Conservation (phyloP, 2,329 filamentous ascomycete genomes). For the Colletotrichum sidae region DNA sequence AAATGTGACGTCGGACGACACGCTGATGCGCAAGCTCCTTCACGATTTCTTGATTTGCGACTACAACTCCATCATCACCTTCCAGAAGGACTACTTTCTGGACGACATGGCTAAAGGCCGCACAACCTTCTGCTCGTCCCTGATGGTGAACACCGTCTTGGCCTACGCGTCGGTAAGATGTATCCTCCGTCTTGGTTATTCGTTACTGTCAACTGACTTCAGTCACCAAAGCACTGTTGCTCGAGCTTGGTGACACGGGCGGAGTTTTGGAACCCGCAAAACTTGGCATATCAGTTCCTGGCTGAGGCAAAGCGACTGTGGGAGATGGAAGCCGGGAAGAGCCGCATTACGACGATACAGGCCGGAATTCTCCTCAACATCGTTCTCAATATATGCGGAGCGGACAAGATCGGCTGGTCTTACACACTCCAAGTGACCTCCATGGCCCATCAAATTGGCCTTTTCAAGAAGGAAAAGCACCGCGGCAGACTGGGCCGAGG, state of each 20-base stretch:
- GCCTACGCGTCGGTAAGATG: constrained; percentile 44
- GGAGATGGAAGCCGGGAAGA: constrained; percentile 46
- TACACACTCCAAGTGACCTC: constrained; percentile 47
- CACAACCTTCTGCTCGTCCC: constrained; percentile 41
- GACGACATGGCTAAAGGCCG: constrained; percentile 41
- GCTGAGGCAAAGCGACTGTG: constrained; percentile 53
- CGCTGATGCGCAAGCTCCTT: constrained; percentile 41
- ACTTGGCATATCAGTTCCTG: constrained; percentile 49
- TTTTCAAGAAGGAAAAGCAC: constrained; percentile 41
- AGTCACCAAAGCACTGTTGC: constrained; percentile 44
- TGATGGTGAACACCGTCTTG: constrained; percentile 44
- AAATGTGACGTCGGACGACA: constrained; percentile 41
- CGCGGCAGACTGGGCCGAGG: no score
- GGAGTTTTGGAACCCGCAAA: constrained; percentile 51
- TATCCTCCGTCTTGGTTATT: constrained; percentile 14
- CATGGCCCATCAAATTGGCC: constrained; percentile 46
- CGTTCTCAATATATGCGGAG: constrained; percentile 46
- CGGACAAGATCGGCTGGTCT: constrained; percentile 51
- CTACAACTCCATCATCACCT: constrained; percentile 38
- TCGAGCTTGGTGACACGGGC: constrained; percentile 42
- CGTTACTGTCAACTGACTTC: neutral
- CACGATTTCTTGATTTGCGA: constrained; percentile 40
- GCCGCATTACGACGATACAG: constrained; percentile 50
- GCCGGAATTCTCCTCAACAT: constrained; percentile 48
- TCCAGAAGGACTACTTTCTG: constrained; percentile 45